These are phyloP conservation scores for Yamadazyma triangularis DNA, from an alignment of 1,139 yeast genomes.

Conservation along the genomic window DNA sequence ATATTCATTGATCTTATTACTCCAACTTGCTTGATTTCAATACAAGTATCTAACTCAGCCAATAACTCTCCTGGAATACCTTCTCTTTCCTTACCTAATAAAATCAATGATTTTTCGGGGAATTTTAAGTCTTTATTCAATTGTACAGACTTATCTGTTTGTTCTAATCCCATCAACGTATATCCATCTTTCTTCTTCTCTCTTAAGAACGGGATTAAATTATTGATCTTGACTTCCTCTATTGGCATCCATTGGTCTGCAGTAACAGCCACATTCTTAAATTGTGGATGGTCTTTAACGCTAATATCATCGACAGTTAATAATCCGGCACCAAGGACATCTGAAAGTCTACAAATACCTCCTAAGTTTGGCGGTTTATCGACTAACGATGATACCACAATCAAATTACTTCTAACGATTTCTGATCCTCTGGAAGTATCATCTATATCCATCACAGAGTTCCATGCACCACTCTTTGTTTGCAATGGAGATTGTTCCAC, in stretches of 20 bases:
- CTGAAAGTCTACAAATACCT: constrained; percentile 88
- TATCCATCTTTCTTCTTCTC: constrained; percentile 74
- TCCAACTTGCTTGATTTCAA: constrained; percentile 90
- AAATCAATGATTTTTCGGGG: constrained; percentile 72
- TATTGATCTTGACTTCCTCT: constrained; percentile 62
- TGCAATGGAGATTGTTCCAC: constrained; percentile 52
- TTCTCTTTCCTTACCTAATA: constrained; percentile 83
- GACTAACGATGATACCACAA: constrained; percentile 83
- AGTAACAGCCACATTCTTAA: constrained; percentile 85
- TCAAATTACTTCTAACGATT: constrained; percentile 65
- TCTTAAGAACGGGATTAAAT: constrained; percentile 53
- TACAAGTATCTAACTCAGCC: constrained; percentile 79
- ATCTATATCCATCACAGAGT: constrained; percentile 58
- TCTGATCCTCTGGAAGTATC: constrained; percentile 28
- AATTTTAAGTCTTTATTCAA: constrained; percentile 60
- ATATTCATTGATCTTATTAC: constrained; percentile 93
- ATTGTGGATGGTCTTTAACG: constrained; percentile 62
- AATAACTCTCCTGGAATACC: constrained; percentile 87
- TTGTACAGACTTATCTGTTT: constrained; percentile 80
- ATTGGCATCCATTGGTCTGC: constrained; percentile 97
- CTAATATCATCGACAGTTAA: constrained; percentile 70
- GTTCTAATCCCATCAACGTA: constrained; percentile 85
- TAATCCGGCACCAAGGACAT: constrained; percentile 84
- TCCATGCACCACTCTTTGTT: constrained; percentile 90
- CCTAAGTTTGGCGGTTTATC: constrained; percentile 92